These are phyloP conservation scores for Penicillium sp. DNA, from an alignment of 2,329 filamentous ascomycete genomes.

Conservation along the genomic window DNA sequence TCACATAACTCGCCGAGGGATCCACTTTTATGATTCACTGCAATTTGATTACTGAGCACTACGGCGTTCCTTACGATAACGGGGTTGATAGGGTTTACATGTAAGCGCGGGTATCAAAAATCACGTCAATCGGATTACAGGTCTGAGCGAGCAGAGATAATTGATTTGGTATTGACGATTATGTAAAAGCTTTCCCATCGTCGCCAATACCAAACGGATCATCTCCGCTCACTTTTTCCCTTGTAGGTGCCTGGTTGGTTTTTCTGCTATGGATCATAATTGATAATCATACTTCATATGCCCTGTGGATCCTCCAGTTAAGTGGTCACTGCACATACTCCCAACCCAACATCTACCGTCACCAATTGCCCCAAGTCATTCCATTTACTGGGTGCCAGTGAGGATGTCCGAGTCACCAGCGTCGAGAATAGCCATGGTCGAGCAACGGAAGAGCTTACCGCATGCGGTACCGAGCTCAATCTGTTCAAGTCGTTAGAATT, in stretches of 20 bases:
- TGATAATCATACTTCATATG: slow-evolving; percentile 7
- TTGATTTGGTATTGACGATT: no score
- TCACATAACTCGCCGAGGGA: slow-evolving; percentile 20
- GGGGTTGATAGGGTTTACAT: neutral
- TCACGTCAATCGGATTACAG: neutral
- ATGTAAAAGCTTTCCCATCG: no score
- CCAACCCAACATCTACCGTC: slow-evolving; percentile 2
- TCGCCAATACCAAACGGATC: no score
- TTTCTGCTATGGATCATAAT: slow-evolving; percentile 8
- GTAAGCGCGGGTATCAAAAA: neutral
- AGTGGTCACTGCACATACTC: slow-evolving; percentile 9
- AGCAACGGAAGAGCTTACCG: slow-evolving; percentile 98
- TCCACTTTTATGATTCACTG: slow-evolving; percentile 1
- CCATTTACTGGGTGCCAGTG: slow-evolving; percentile 39
- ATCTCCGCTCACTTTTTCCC: no score
- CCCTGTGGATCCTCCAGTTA: slow-evolving; percentile 3
- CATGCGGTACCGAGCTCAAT: slow-evolving; percentile 97
- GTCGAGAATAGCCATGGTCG: slow-evolving; percentile 94
- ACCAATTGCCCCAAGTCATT: slow-evolving; percentile 2
- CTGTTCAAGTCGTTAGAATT: slow-evolving; percentile 50
- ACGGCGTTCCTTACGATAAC: neutral
- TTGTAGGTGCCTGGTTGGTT: slow-evolving; percentile 7
- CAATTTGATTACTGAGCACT: slow-evolving; percentile 4
- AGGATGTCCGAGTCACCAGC: slow-evolving; percentile 98
- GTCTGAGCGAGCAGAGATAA: no score